Conservation (phyloP, 805 yeast genomes). For the Saccharomycopsis sp. region DNA sequence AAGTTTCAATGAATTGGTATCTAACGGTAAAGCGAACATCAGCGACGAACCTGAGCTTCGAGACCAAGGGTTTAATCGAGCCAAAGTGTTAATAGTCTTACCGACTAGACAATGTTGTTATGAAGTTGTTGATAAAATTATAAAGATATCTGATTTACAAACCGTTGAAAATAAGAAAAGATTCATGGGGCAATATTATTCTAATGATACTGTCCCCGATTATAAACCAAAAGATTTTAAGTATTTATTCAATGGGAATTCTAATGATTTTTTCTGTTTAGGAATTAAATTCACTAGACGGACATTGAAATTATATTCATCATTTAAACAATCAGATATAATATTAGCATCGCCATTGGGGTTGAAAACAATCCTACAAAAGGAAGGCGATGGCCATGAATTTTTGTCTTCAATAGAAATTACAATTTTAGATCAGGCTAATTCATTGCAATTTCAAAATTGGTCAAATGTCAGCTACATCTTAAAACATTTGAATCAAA, state of each 20-base stretch:
- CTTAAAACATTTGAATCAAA: conserved; percentile 61
- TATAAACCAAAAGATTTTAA: conserved; percentile 80
- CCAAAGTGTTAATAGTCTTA: conserved; percentile 72
- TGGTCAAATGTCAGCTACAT: conserved; percentile 78
- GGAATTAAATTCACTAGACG: conserved; percentile 91
- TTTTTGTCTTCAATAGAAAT: conserved; percentile 87
- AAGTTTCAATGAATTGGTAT: conserved; percentile 34
- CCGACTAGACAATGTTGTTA: conserved; percentile 82
- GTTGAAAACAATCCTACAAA: conserved; percentile 68
- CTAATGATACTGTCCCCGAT: conserved; percentile 32
- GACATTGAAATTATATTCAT: conserved; percentile 73
- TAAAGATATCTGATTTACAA: conserved; percentile 55
- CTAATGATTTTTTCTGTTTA: conserved; percentile 83
- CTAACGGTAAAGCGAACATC: neutral
- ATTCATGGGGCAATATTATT: conserved; percentile 62
- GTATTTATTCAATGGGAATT: conserved; percentile 76
- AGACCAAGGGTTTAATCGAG: conserved; percentile 95
- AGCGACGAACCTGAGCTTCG: conserved; percentile 51
- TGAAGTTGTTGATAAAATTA: conserved; percentile 56
- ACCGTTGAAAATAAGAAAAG: conserved; percentile 78
- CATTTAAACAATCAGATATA: conserved; percentile 78
- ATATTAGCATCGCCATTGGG: conserved; percentile 92
- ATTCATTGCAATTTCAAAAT: conserved; percentile 84
- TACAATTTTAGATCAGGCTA: conserved; percentile 72
- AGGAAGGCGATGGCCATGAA: conserved; percentile 49